Evolutionary conservation across 306 rosid species (phyloP).

Genomic region (Cicer pinnatifidum): DNA sequence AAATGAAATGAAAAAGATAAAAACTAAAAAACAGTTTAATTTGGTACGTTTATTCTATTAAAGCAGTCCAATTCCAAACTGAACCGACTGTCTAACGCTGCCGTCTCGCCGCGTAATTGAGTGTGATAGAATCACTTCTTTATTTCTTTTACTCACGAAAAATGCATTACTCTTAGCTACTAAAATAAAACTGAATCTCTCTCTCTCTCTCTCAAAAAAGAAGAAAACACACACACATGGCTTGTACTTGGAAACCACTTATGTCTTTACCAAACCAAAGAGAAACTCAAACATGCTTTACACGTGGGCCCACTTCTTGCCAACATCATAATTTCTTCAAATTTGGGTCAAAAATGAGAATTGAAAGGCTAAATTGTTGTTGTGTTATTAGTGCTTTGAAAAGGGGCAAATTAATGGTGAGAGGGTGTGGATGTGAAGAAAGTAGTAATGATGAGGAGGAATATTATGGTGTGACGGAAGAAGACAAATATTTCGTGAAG

Average conservation of each 20-base stretch:
- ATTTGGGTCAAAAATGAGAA: constrained; percentile 15
- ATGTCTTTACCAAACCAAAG: constrained; percentile 10
- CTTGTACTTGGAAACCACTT: constrained; percentile 46
- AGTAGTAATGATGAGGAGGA: constrained; percentile 1
- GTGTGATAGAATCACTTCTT: neutral
- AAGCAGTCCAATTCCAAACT: neutral
- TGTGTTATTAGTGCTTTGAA: constrained; percentile 17
- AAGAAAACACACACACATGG: neutral
- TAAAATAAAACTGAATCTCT: neutral
- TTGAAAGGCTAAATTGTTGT: neutral
- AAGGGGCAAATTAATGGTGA: constrained; percentile 19
- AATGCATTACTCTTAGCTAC: neutral
- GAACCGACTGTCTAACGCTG: neutral
- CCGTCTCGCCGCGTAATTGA: constrained; percentile 3
- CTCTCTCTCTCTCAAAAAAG: neutral
- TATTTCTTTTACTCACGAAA: neutral
- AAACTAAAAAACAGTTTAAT: neutral
- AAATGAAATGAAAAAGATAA: too few relatives aligned
- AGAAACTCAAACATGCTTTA: constrained; percentile 30
- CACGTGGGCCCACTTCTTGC: constrained; percentile 28
- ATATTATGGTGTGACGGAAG: constrained; percentile 43
- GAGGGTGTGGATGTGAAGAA: constrained; percentile 39
- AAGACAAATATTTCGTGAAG: constrained; percentile 58
- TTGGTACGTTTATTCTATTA: neutral
- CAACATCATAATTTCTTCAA: neutral